Conservation (phyloP, 2,329 filamentous ascomycete species). For the Teratosphaeria nubilosa region DNA sequence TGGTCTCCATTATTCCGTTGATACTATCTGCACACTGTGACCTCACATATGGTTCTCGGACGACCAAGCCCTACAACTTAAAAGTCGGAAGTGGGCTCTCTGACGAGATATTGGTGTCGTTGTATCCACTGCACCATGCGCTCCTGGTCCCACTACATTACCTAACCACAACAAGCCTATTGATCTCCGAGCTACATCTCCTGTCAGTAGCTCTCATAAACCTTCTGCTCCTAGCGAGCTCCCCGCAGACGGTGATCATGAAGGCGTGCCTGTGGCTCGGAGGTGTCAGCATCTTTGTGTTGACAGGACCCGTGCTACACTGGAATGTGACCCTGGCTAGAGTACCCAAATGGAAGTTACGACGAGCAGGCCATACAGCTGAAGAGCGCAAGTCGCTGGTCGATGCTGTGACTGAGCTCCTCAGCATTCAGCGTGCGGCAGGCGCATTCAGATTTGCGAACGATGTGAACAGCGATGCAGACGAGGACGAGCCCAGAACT, state of each 20-base stretch:
- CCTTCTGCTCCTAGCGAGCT: slow-evolving; percentile 63
- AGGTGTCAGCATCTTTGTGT: slow-evolving; percentile 64
- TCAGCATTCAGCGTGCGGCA: slow-evolving; percentile 22
- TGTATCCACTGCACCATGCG: slow-evolving; percentile 78
- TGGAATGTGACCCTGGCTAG: slow-evolving; percentile 81
- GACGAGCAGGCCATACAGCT: slow-evolving; percentile 42
- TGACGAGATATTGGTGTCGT: slow-evolving; percentile 49
- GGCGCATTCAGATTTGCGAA: slow-evolving; percentile 14
- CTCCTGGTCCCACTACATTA: slow-evolving; percentile 64
- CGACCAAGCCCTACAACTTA: slow-evolving; percentile 8
- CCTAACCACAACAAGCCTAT: slow-evolving; percentile 78
- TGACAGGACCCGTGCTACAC: slow-evolving; percentile 62
- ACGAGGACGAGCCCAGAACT: slow-evolving; percentile 30
- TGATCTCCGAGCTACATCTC: slow-evolving; percentile 78
- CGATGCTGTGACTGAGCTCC: slow-evolving; percentile 29
- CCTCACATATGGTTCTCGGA: background rate
- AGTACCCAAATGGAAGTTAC: slow-evolving; percentile 85
- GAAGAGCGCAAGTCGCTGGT: slow-evolving; percentile 35
- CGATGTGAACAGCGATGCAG: slow-evolving; percentile 35
- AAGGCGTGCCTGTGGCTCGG: slow-evolving; percentile 42
- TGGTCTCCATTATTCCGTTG: slow-evolving; percentile 61
- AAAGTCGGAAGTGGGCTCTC: slow-evolving; percentile 21
- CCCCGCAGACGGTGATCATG: slow-evolving; percentile 41
- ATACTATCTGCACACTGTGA: slow-evolving; percentile 36
- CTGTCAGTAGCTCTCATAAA: slow-evolving; percentile 76